phyloP scores from a whole-genome alignment of 805 yeast genomes.

The Yarrowia sp. region DNA sequence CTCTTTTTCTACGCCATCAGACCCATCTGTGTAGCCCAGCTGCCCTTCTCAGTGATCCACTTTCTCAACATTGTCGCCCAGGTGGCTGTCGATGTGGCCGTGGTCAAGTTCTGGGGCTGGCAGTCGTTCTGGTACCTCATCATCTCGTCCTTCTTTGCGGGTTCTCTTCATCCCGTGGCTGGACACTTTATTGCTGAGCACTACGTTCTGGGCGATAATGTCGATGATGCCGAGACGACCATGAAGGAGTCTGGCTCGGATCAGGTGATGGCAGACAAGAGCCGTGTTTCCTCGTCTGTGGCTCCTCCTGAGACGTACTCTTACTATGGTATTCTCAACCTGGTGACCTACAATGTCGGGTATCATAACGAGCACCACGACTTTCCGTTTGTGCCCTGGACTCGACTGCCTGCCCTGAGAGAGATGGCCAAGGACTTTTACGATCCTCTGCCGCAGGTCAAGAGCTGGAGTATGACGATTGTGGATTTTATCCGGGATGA shows the following conservation, averaged over 20 bases:
- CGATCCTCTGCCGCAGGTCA: constrained; percentile 75
- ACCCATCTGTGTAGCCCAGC: constrained; percentile 83
- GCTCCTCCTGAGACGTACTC: constrained; percentile 83
- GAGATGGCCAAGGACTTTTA: constrained; percentile 80
- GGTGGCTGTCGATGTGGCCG: constrained; percentile 60
- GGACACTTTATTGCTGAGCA: constrained; percentile 98
- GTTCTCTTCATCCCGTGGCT: constrained; percentile 91
- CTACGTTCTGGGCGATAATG: constrained; percentile 60
- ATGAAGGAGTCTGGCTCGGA: constrained; percentile 20
- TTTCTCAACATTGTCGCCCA: constrained; percentile 69
- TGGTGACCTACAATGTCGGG: constrained; percentile 90
- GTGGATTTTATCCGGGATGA: constrained; percentile 73
- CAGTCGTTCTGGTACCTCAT: constrained; percentile 70
- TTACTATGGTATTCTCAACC: constrained; percentile 81
- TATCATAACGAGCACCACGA: constrained; percentile 95
- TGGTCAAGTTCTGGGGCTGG: constrained; percentile 69
- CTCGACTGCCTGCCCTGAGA: constrained; percentile 69
- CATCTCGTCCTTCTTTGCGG: constrained; percentile 83
- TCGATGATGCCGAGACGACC: constrained; percentile 7
- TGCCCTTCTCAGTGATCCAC: constrained; percentile 78
- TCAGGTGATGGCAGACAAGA: not conserved
- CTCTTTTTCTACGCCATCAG: constrained; percentile 87
- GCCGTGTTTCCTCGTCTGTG: constrained; percentile 13
- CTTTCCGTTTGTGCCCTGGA: constrained; percentile 94
- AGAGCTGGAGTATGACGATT: constrained; percentile 80